Evolutionary conservation across 768 basidiomycete species (phyloP), one percentile per base, ranked within the genome.

Genomic region (Lentinus tigrinus): DNA sequence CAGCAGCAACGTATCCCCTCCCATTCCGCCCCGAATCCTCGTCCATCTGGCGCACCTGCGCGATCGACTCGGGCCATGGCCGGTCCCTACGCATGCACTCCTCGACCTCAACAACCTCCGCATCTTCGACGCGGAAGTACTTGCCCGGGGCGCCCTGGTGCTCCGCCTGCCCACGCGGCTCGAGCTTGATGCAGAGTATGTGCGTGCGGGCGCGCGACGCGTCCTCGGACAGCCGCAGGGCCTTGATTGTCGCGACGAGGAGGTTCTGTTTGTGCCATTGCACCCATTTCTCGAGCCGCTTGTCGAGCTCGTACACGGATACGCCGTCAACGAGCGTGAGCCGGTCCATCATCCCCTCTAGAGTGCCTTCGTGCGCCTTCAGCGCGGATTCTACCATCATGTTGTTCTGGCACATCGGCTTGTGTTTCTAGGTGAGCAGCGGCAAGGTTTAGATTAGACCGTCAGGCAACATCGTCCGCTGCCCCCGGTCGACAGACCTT

Each of bases 221-320:
- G 56, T 71, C 64, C 10, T 57, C 58, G n/a, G 67, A 65, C n/a
- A 71, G 67, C 31, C 53, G 64, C 11, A 72, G 64, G 14, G 71
- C 72, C 40, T 73, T 70, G 31, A 73, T 63, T 26, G 66, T 67
- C 2, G 70, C 68, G 28, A 54, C 65, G 66, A 73, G 70, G 40
- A 72, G 66, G 9, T 67, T 67, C 17, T 58, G 36, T 48, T 44
- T 64, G 58, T 73, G 70, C 56, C 64, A 70, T 49, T 66, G 65
- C 57, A 71, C 66, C 72, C 73, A 73, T 50, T 70, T 71, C 50
- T 71, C 69, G 54, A 74, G 69, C 21, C 65, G 66, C 48, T 63
- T 54, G 58, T 73, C 69, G 44, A 73, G 69, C 47, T 72, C 70
- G 47, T 62, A 52, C 17, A 70, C 40, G 1, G 68, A 62, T 27